Base-by-base conservation (phyloP, 352 stramenopile species). In the Aphanomyces cochlioides region DNA sequence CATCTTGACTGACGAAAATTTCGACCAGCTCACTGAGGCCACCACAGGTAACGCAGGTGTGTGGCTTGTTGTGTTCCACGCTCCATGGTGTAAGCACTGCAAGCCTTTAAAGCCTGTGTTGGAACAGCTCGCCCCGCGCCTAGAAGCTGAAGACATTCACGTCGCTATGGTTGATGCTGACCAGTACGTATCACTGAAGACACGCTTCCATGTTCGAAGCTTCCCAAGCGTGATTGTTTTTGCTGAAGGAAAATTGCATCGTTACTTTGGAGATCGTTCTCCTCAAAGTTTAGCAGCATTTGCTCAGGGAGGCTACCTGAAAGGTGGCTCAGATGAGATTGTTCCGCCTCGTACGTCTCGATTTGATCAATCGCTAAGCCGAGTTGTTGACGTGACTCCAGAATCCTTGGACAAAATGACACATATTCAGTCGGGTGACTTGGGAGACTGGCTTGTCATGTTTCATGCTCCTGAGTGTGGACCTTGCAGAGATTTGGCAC, bases 151-250 rank as follows among this genome's bases (percentile, higher is more conserved):
- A 36, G 75, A 97, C 19, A 87, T 96, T 60, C 96, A 97, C 70
- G 87, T 97, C 38, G 91, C 86, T 38, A 94, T 96, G 73, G 88
- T 97, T 58, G 87, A 97, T 66, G 83, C 86, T 43, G 92, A 81
- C 47, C 81, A 75, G 47, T 85, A 96, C 74, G 73, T 77, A 12
- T 78, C 83, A 10, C 66, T 96, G 63, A 61, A 37, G 28, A 13
- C 54, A 7, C 87, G 90, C 74, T 97, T 97, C 75, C 75, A 77
- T 54, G 85, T 96, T 59, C 79, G 78, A 53, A 79, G 81, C 19
- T 93, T 84, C 72, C 85, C 85, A 34, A 93, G 83, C 38, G 67
- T 95, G 38, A 58, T 92, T 59, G 4, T 72, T 7, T 50, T 53
- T 50, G 57, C 39, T 41, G n/a, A 47, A 37, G 21, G 15, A 50